phyloP scores from a whole-genome alignment of 2,329 filamentous ascomycete species.

The Bisporella sp. region DNA sequence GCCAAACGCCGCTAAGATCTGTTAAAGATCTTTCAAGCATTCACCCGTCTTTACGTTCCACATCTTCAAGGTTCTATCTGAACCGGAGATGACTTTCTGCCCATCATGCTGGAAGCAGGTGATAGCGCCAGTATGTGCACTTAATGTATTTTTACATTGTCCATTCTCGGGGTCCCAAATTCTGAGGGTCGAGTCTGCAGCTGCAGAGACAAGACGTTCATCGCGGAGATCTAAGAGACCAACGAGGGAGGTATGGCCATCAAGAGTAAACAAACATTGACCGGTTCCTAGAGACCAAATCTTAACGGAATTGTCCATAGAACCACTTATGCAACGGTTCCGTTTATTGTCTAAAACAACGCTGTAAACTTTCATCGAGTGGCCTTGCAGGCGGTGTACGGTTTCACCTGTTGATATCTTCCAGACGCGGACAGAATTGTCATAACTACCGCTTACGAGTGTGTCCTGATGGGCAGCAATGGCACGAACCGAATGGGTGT shows the following conservation, averaged over 20 bases:
- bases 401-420: conserved; percentile 92
- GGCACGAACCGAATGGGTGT: conserved; percentile 88
- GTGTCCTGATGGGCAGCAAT: conserved; percentile 94
- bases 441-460: conserved; percentile 95
- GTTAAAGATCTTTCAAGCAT: conserved; percentile 90
- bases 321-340: conserved; percentile 93
- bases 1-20: conserved; percentile 95
- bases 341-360: conserved; percentile 89
- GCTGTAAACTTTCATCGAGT: conserved; percentile 91
- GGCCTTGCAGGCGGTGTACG: conserved; percentile 75
- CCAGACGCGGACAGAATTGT: conserved; percentile 93
- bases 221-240: conserved; percentile 85
- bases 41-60: conserved; percentile 93
- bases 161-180: conserved; percentile 97
- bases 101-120: conserved; percentile 98
- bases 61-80: conserved; percentile 95
- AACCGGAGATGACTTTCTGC: conserved; percentile 93
- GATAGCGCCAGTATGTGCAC: conserved; percentile 92
- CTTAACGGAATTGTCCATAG: conserved; percentile 97
- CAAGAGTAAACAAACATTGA: conserved; percentile 76
- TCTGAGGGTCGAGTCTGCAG: conserved; percentile 87
- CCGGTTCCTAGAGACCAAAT: conserved; percentile 94
- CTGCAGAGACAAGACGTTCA: conserved; percentile 86
- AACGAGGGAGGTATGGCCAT: conserved; percentile 88
- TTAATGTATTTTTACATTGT: conserved; percentile 81